A percentile compares a stretch with the other conserved stretches of the same genome.
Conservation (phyloP, 805 yeast species). For the Kregervanrija delftensis region DNA sequence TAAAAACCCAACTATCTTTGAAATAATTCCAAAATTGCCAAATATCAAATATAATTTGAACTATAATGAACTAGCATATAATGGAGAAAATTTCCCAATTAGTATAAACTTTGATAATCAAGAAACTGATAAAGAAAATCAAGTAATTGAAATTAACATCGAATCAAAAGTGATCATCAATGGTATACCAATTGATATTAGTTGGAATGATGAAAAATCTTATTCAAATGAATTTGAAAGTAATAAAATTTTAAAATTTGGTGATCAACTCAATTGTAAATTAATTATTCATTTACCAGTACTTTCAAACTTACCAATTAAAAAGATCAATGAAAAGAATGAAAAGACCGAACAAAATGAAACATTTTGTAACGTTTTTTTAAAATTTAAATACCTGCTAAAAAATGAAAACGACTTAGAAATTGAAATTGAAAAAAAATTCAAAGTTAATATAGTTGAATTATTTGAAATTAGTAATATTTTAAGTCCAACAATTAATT, state of each 20-base stretch:
- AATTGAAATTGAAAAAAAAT: constrained; percentile 2
- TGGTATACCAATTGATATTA: constrained; percentile 5
- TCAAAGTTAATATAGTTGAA: constrained; percentile 5
- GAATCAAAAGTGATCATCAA: neutral
- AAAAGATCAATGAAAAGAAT: neutral
- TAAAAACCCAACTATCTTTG: constrained; percentile 12
- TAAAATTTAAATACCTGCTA: constrained; percentile 11
- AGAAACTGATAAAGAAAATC: constrained; percentile 19
- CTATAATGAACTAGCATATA: constrained; percentile 21
- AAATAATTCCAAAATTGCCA: constrained; percentile 35
- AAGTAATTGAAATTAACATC: constrained; percentile 15
- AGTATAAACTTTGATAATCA: constrained; percentile 20
- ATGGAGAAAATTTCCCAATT: constrained; percentile 26
- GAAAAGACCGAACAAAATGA: neutral
- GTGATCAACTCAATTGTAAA: neutral
- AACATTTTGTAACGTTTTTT: constrained; percentile 11
- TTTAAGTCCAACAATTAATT: constrained; percentile 1
- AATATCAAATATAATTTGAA: constrained; percentile 21
- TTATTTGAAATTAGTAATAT: constrained; percentile 5
- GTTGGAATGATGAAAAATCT: constrained; percentile 16
- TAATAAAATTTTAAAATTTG: constrained; percentile 8
- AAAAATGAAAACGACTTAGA: constrained; percentile 2
- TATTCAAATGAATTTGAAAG: constrained; percentile 4
- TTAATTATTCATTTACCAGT: constrained; percentile 17
- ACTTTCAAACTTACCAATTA: constrained; percentile 10